Conservation (phyloP, 352 stramenopile genomes). For the Globisporangium cylindrosporum region DNA sequence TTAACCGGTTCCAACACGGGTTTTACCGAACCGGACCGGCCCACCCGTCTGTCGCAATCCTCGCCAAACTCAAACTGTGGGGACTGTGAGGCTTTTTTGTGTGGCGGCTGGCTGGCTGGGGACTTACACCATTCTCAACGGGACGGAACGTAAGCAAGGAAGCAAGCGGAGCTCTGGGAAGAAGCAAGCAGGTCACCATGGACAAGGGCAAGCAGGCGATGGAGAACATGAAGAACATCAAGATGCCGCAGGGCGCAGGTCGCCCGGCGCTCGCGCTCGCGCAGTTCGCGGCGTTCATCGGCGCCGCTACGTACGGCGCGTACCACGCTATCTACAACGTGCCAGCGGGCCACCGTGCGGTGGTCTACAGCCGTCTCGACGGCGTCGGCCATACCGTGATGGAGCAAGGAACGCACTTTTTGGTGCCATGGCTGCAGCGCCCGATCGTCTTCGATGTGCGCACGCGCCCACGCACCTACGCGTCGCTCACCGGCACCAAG, state of each 20-base stretch:
- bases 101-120: slow-evolving; percentile 27
- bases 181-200: slow-evolving; percentile 33
- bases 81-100: background rate
- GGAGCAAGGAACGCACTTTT: slow-evolving; percentile 95
- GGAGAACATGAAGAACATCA: slow-evolving; percentile 90
- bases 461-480: slow-evolving; percentile 92
- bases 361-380: slow-evolving; percentile 89
- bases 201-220: slow-evolving; percentile 84
- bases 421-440: slow-evolving; percentile 97
- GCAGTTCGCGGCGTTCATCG: slow-evolving; percentile 63
- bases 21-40: slow-evolving; percentile 7
- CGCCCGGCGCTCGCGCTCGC: slow-evolving; percentile 50
- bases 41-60: slow-evolving; percentile 6
- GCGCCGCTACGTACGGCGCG: slow-evolving; percentile 61
- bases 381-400: slow-evolving; percentile 77
- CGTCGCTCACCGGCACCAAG: slow-evolving; percentile 91
- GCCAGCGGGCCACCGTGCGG: slow-evolving; percentile 81
- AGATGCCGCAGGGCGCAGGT: slow-evolving; percentile 69
- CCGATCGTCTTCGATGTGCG: slow-evolving; percentile 95
- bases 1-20: background rate
- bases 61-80: background rate
- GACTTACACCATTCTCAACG: slow-evolving; percentile 21
- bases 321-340: slow-evolving; percentile 90
- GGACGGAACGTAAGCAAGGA: slow-evolving; percentile 15
- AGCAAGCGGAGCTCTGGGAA: slow-evolving; percentile 3